phyloP scores from a whole-genome alignment of 768 basidiomycete genomes.

The Tricholoma sp. region DNA sequence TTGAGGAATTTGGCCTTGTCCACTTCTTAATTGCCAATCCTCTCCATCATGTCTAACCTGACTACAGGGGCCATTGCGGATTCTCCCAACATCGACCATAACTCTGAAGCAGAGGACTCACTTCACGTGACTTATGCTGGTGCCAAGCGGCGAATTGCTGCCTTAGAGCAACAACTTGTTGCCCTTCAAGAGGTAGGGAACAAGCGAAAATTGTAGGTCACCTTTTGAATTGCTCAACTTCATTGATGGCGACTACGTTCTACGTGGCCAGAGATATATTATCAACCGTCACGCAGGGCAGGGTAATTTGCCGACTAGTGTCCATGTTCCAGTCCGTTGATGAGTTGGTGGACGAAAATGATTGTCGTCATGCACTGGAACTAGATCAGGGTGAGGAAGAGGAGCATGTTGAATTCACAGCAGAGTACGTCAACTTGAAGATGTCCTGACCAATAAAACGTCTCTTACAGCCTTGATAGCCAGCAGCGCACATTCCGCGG shows the following conservation, averaged over 20 bases:
- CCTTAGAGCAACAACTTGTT: background rate
- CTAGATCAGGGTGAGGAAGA: background rate
- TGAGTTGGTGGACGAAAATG: background rate
- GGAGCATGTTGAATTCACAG: background rate
- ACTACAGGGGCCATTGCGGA: too few relatives aligned
- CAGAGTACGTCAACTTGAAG: background rate
- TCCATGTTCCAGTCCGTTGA: background rate
- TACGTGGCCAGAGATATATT: background rate
- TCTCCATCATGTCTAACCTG: too few relatives aligned
- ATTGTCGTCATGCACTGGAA: background rate
- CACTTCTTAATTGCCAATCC: too few relatives aligned
- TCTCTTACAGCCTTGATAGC: too few relatives aligned
- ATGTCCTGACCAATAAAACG: too few relatives aligned
- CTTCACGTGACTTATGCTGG: background rate
- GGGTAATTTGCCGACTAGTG: background rate
- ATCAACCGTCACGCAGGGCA: background rate
- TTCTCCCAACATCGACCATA: background rate
- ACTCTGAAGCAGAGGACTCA: background rate
- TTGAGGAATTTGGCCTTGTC: too few relatives aligned
- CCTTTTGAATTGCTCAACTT: too few relatives aligned
- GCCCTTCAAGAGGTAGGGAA: background rate
- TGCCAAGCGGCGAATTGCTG: background rate
- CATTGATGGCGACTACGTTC: too few relatives aligned
- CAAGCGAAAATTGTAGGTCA: background rate
- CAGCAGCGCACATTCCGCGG: too few relatives aligned